Conservation (phyloP, 2,329 filamentous ascomycete species). For the Paraconiothyrium brasiliense region DNA sequence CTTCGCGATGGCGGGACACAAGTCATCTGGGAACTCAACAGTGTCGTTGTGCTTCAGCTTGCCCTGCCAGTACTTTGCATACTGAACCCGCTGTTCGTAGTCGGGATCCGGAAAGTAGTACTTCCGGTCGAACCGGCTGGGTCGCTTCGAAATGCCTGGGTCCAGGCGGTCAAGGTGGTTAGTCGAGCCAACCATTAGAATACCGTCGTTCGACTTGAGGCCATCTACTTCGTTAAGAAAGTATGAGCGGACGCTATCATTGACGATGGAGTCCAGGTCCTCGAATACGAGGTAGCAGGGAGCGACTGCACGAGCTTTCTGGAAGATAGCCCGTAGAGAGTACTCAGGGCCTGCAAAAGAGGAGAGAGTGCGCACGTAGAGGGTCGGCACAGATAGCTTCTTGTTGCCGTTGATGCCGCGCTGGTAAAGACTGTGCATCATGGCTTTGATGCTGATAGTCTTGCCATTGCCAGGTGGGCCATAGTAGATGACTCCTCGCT, state of each 20-base stretch:
- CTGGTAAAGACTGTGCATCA: conserved; percentile 70
- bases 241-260: conserved; percentile 68
- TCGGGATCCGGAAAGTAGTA: conserved; percentile 56
- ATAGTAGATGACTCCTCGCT: conserved; percentile 74
- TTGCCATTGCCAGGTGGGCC: conserved; percentile 73
- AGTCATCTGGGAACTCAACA: conserved; percentile 53
- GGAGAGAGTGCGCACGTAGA: conserved; percentile 62
- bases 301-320: conserved; percentile 67
- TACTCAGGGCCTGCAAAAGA: conserved; percentile 63
- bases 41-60: conserved; percentile 50
- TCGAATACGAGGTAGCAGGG: conserved; percentile 78
- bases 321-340: conserved; percentile 49
- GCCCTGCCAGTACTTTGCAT: conserved; percentile 56
- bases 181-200: conserved; percentile 73
- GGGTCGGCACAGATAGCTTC: conserved; percentile 62
- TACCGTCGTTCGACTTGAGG: conserved; percentile 74
- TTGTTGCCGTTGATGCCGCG: conserved; percentile 51
- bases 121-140: conserved; percentile 58
- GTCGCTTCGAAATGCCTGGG: conserved; percentile 65
- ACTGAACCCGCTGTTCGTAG: conserved; percentile 50
- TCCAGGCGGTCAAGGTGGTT: conserved; percentile 73
- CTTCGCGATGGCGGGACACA: conserved; percentile 51
- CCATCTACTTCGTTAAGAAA: conserved; percentile 80
- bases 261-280: conserved; percentile 74
- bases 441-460: conserved; percentile 75